These are phyloP conservation scores for Trametes elegans DNA, from an alignment of 768 basidiomycete genomes.

Conservation along the genomic window DNA sequence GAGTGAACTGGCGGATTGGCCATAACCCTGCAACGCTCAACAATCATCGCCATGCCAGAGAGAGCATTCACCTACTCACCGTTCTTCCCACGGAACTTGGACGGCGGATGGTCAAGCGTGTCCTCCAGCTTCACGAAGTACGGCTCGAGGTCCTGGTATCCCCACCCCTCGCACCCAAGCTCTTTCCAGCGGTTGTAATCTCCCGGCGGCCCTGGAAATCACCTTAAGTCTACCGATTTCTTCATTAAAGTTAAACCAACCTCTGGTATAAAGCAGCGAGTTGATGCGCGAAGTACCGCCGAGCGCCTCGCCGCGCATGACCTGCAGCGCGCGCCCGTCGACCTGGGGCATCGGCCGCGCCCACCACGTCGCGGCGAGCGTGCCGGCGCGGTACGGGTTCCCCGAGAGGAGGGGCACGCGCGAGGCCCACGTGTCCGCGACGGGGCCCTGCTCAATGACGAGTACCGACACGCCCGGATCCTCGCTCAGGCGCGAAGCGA, in stretches of 20 bases:
- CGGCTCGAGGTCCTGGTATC: conserved; percentile 33
- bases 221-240: background rate
- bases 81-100: background rate
- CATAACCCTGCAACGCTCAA: conserved; percentile 1
- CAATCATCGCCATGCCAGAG: background rate
- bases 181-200: conserved; percentile 34
- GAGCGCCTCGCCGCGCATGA: conserved; percentile 29
- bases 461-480: conserved; percentile 49
- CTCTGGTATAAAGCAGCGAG: conserved; percentile 31
- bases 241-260: background rate
- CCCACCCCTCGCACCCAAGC: conserved; percentile 34
- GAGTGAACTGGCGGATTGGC: conserved; percentile 7
- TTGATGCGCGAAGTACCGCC: conserved; percentile 49
- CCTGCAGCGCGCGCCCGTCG: conserved; percentile 1
- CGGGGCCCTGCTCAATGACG: conserved; percentile 50
- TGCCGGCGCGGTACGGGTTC: conserved; percentile 5
- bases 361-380: conserved; percentile 8
- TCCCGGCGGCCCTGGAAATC: conserved; percentile 16
- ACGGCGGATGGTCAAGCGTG: background rate
- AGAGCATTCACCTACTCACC: background rate
- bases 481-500: conserved; percentile 57
- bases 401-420: conserved; percentile 7
- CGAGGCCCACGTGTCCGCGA: conserved; percentile 11
- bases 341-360: conserved; percentile 2
- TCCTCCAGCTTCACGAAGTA: conserved; percentile 36